Evolutionary conservation across 495 filamentous ascomycete genomes (phyloP), one percentile per base, ranked within the genome.

Genomic region (Choiromyces venosus): DNA sequence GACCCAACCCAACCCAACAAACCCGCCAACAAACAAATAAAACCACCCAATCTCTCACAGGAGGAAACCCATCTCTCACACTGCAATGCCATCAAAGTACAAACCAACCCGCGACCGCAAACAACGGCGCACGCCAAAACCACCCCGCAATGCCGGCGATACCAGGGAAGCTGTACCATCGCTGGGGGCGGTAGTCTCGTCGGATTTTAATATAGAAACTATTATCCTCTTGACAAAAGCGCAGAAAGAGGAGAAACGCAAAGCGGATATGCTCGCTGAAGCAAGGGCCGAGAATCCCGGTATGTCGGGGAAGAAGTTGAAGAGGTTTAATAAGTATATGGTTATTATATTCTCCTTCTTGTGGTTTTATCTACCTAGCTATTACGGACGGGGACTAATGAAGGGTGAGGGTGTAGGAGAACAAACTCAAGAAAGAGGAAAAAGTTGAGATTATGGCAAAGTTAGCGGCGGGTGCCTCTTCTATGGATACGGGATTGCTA

Each of bases 251-350:
- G 89, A 87, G 80, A 91, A 88, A 80, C 85, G 82, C 37, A 81
- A 81, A 65, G 72, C 86, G 65, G 85, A 86, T 14, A 56, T 81
- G 52, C 68, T 61, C 71, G 84, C 88, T 70, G 86, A 90, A 76
- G 77, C 97, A 65, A 88, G 86, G 72, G 88, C 89, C n/a, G 87
- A 91, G 71, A 87, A 91, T 68, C 83, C 86, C n/a, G 92, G 91
- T 80, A 88, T 97, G 74, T 94, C 91, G 40, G 86, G 88, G 52
- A 96, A 98, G 85, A 99, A 99, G 84, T 87, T 92, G 70, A 98
- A 97, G 84, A 87, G 95, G 52, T 84, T 99, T 42, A 93, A 97
- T 73, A 97, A 97, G 81, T 99, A 99, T 81, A 96, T 99, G 85
- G 89, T 90, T 81, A 21, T 61, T 29, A 56, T 29, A 4, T 29